A percentile compares a stretch with the other conserved stretches of the same genome.
These are phyloP conservation scores for Colletotrichum sp. DNA, from an alignment of 2,329 filamentous ascomycete species.

Conservation along the genomic window DNA sequence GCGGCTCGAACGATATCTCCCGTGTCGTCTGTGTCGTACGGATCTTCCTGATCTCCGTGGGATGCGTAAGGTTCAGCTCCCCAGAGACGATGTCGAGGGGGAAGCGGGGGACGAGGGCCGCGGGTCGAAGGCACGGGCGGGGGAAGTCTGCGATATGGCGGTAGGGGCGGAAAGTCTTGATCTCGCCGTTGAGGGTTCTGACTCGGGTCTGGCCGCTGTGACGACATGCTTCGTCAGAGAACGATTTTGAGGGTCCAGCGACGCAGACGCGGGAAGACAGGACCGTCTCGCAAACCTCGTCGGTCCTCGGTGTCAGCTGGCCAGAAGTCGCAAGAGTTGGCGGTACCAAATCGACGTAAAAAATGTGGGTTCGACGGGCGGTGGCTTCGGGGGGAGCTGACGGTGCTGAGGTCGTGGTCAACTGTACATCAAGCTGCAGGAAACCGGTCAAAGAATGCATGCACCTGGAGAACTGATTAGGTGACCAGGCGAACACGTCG, in stretches of 20 bases:
- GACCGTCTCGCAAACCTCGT: not conserved
- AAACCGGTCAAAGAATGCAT: not conserved
- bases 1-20: not conserved
- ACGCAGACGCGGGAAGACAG: not conserved
- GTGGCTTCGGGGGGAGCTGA: not conserved
- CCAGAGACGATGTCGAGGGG: slow-evolving; percentile 4
- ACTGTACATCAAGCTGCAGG: not conserved
- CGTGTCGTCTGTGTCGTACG: not conserved
- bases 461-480: not conserved
- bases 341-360: not conserved
- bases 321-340: not conserved
- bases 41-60: not conserved
- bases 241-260: slow-evolving; percentile 19
- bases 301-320: not conserved
- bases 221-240: slow-evolving; percentile 19
- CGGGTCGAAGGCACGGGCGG: slow-evolving; percentile 17
- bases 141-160: slow-evolving; percentile 32
- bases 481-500: not conserved
- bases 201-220: slow-evolving; percentile 17
- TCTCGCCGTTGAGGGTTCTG: slow-evolving; percentile 32
- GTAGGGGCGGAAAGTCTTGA: slow-evolving; percentile 35
- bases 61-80: slow-evolving; percentile 1
- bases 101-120: not conserved
- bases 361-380: slow-evolving; percentile 5
- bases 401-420: not conserved